Conservation (phyloP, 495 filamentous ascomycete species). For the Glutinoglossum americanum region DNA sequence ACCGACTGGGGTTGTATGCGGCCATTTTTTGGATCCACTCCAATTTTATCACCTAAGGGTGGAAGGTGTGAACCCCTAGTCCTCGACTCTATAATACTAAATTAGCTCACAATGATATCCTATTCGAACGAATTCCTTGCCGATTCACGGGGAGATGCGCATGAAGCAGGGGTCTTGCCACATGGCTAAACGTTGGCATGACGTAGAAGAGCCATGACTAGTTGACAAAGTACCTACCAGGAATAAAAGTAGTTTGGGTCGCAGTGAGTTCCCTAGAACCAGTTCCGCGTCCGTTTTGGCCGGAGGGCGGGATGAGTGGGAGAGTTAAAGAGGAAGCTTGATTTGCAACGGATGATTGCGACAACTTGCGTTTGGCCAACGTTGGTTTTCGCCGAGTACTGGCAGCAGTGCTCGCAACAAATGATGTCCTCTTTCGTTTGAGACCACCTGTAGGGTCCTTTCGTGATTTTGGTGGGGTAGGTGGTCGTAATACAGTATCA, state of each 20-base stretch:
- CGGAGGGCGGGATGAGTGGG: no score
- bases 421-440: background rate
- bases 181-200: background rate
- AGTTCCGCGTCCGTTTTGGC: background rate
- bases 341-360: background rate
- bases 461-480: slow-evolving; percentile 1
- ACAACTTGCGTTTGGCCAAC: background rate
- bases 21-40: background rate
- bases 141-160: no score
- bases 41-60: background rate
- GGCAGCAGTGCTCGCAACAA: background rate
- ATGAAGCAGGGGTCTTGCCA: background rate
- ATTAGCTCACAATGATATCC: background rate
- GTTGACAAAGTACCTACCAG: background rate
- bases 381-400: background rate
- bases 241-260: background rate
- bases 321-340: background rate
- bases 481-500: background rate
- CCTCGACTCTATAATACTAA: background rate
- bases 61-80: background rate
- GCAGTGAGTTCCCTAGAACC: background rate
- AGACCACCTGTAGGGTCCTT: background rate
- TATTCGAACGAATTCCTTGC: background rate
- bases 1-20: background rate
- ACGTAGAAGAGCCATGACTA: background rate